A percentile compares a stretch with the other conserved stretches of the same genome.
Conservation (phyloP, 768 basidiomycete species). For the Macrolepiota albuminosa region DNA sequence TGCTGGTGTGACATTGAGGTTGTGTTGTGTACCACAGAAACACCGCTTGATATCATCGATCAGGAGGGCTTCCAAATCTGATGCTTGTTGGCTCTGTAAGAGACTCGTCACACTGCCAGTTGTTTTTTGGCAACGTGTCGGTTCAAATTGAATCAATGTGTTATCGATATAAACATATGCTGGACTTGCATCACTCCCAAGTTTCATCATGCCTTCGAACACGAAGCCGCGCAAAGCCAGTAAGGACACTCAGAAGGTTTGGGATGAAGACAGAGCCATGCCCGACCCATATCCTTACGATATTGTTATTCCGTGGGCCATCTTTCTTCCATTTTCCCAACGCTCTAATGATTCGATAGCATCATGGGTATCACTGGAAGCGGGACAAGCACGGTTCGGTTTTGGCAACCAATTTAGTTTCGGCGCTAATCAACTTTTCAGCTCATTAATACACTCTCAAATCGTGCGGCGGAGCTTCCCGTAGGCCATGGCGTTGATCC, state of each 20-base stretch:
- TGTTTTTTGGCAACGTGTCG: neutral
- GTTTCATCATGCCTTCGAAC: slow-evolving; percentile 2
- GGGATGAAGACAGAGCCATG: slow-evolving; percentile 3
- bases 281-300: slow-evolving; percentile 11
- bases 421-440: neutral
- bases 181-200: neutral
- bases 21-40: neutral
- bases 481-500: slow-evolving; percentile 13
- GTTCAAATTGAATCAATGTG: neutral
- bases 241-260: slow-evolving; percentile 1
- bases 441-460: slow-evolving; percentile 11
- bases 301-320: slow-evolving; percentile 14
- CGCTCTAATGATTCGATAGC: neutral
- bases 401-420: neutral
- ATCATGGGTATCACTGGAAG: slow-evolving; percentile 14
- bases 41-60: neutral
- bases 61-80: neutral
- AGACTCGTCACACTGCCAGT: neutral
- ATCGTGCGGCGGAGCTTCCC: neutral
- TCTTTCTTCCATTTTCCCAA: neutral
- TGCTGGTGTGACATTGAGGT: neutral
- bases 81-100: neutral
- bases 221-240: slow-evolving; percentile 2
- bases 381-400: slow-evolving; percentile 13
- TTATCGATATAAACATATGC: slow-evolving; percentile 1